phyloP scores from a whole-genome alignment of 2,329 filamentous ascomycete genomes.

The Aurifilum marmelostoma region DNA sequence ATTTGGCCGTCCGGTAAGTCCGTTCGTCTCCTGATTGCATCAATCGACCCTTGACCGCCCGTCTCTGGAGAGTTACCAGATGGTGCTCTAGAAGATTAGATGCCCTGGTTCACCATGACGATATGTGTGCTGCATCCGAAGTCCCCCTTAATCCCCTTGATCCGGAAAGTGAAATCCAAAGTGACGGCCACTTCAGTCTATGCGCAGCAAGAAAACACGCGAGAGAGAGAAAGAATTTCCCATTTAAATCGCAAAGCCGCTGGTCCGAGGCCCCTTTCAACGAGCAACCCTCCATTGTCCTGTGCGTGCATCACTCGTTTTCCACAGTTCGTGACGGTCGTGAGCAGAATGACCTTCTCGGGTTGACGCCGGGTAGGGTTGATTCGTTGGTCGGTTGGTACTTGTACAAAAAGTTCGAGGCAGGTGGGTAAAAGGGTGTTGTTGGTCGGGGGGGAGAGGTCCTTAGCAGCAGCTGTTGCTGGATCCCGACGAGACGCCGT shows the following conservation, averaged over 20 bases:
- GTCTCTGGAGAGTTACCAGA: constrained; percentile 9
- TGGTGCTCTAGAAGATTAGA: constrained; percentile 22
- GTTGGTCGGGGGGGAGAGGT: constrained; percentile 18
- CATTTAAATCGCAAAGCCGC: constrained; percentile 23
- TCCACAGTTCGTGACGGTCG: constrained; percentile 30
- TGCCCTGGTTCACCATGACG: constrained; percentile 23
- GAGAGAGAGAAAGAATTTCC: constrained; percentile 14
- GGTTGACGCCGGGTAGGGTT: constrained; percentile 19
- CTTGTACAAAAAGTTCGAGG: constrained; percentile 29
- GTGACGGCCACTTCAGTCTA: constrained; percentile 28
- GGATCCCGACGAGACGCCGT: constrained; percentile 87
- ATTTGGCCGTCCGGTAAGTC: not conserved
- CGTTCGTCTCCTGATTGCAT: constrained; percentile 9
- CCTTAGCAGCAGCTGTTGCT: constrained; percentile 87
- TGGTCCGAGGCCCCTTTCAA: constrained; percentile 8
- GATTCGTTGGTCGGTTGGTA: constrained; percentile 20
- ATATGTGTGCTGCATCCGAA: constrained; percentile 21
- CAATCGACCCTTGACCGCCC: constrained; percentile 3
- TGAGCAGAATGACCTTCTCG: constrained; percentile 21
- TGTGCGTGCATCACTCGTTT: constrained; percentile 26
- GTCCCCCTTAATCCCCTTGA: not conserved
- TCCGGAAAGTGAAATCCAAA: constrained; percentile 21
- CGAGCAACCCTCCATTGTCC: constrained; percentile 22
- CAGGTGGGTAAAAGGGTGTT: constrained; percentile 11
- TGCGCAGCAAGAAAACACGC: constrained; percentile 27